A percentile compares a stretch with the other conserved stretches of the same genome.
Evolutionary conservation across 192 early-diverging fungal species (phyloP).

Genomic region (Allomyces macrogynus): DNA sequence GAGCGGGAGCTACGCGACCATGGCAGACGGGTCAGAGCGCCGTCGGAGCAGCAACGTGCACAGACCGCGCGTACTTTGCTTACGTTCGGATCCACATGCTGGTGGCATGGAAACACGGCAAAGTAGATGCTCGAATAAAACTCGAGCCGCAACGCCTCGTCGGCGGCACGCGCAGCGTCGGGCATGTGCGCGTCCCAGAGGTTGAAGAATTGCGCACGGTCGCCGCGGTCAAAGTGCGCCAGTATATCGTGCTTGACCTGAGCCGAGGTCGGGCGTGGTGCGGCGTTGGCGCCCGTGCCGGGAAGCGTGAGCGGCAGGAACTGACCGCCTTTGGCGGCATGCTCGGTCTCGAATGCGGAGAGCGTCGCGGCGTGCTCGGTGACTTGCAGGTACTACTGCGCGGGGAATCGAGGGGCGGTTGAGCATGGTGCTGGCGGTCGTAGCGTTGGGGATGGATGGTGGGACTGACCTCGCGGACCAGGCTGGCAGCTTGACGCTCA

Average conservation of each 20-base stretch:
- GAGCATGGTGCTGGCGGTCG: neutral
- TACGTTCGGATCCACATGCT: conserved; percentile 6
- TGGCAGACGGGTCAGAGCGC: no score
- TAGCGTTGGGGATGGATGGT: neutral
- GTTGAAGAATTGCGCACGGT: conserved; percentile 19
- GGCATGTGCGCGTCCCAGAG: conserved; percentile 25
- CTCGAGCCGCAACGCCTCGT: conserved; percentile 17
- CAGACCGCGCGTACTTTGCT: conserved; percentile 6
- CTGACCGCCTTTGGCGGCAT: neutral
- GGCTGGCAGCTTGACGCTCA: neutral
- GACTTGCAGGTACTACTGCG: neutral
- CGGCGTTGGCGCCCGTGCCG: neutral
- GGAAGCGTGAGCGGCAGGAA: neutral
- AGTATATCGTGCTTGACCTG: neutral
- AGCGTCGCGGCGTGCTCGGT: neutral
- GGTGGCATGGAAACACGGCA: conserved; percentile 22
- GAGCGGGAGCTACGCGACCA: neutral
- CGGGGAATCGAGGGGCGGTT: no score
- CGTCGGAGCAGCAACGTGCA: no score
- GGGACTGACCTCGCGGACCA: neutral
- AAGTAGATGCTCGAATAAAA: conserved; percentile 25
- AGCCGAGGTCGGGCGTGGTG: neutral
- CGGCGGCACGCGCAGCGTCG: conserved; percentile 3
- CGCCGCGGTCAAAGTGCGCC: conserved; percentile 15
- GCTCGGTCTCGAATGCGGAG: neutral